phyloP scores from a whole-genome alignment of 495 filamentous ascomycete genomes.

The Aspergillus mulundensis region DNA sequence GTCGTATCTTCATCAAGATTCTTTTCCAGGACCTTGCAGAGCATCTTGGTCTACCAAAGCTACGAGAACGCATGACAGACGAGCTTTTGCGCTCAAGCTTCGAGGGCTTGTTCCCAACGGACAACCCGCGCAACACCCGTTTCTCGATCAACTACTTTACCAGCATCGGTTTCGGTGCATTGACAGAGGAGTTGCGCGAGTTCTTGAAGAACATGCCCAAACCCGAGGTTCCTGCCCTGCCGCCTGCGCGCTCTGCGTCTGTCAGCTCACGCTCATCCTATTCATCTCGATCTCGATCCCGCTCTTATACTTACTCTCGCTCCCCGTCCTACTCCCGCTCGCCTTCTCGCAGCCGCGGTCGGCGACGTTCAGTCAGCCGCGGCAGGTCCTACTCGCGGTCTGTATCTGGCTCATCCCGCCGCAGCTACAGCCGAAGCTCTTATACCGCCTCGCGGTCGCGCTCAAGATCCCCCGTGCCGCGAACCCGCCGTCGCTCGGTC shows the following conservation, averaged over 20 bases:
- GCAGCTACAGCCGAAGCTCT: slow-evolving; percentile 27
- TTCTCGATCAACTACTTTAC: slow-evolving; percentile 99
- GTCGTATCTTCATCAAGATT: slow-evolving; percentile 97
- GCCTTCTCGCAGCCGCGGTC: slow-evolving; percentile 29
- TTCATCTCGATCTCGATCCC: slow-evolving; percentile 33
- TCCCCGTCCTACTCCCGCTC: slow-evolving; percentile 42
- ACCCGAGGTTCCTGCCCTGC: slow-evolving; percentile 64
- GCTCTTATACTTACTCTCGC: slow-evolving; percentile 36
- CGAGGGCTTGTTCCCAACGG: slow-evolving; percentile 80
- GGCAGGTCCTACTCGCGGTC: slow-evolving; percentile 39
- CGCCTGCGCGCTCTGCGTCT: slow-evolving; percentile 51
- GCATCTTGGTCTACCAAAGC: slow-evolving; percentile 74
- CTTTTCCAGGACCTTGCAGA: slow-evolving; percentile 90
- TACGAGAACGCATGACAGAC: slow-evolving; percentile 72
- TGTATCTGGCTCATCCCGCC: slow-evolving; percentile 32
- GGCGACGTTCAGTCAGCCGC: slow-evolving; percentile 23
- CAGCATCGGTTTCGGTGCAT: slow-evolving; percentile 85
- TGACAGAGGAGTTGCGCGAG: slow-evolving; percentile 95
- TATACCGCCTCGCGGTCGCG: slow-evolving; percentile 41
- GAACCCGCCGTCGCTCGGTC: slow-evolving; percentile 26
- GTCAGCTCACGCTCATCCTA: slow-evolving; percentile 56
- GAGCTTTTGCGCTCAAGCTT: slow-evolving; percentile 73
- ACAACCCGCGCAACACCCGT: slow-evolving; percentile 82
- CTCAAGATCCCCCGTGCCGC: slow-evolving; percentile 27
- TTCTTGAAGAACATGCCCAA: slow-evolving; percentile 81